Conservation (phyloP, 176 grass and related monocot species). For the Urochloa ruziziensis region DNA sequence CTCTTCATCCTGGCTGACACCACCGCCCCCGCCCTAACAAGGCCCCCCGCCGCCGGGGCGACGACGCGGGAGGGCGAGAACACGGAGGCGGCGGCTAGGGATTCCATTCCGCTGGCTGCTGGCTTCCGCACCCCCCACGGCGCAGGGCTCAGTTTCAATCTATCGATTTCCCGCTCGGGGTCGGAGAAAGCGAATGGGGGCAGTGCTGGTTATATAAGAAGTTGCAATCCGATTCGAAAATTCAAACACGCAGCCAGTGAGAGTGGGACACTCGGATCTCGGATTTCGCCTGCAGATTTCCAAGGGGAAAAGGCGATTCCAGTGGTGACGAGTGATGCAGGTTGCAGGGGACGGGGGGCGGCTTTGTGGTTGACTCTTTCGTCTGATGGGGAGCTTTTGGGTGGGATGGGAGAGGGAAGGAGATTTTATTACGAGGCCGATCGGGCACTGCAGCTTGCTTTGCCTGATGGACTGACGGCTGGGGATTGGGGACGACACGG, state of each 20-base stretch:
- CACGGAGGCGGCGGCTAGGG: slow-evolving; percentile 37
- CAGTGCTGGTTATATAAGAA: slow-evolving; percentile 7
- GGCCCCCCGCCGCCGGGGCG: slow-evolving; percentile 13
- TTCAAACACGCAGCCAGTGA: background rate
- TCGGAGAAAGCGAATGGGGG: background rate
- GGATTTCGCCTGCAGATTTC: background rate
- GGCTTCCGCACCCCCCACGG: background rate
- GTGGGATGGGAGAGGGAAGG: background rate
- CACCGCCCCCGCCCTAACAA: slow-evolving; percentile 4
- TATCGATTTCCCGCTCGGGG: slow-evolving; percentile 9
- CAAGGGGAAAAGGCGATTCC: background rate
- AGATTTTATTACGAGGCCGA: background rate
- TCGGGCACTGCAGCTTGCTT: background rate
- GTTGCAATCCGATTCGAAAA: background rate
- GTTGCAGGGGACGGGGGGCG: background rate
- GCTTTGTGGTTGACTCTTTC: slow-evolving; percentile 3
- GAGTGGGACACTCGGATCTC: background rate
- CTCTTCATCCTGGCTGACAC: background rate
- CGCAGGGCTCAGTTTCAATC: background rate
- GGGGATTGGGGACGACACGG: too few relatives aligned
- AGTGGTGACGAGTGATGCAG: background rate
- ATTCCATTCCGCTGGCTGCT: slow-evolving; percentile 33
- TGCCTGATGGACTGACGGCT: background rate
- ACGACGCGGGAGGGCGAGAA: slow-evolving; percentile 34
- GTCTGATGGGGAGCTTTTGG: background rate